These are phyloP conservation scores for Mycena filopes DNA, from an alignment of 768 basidiomycete genomes.

Conservation along the genomic window DNA sequence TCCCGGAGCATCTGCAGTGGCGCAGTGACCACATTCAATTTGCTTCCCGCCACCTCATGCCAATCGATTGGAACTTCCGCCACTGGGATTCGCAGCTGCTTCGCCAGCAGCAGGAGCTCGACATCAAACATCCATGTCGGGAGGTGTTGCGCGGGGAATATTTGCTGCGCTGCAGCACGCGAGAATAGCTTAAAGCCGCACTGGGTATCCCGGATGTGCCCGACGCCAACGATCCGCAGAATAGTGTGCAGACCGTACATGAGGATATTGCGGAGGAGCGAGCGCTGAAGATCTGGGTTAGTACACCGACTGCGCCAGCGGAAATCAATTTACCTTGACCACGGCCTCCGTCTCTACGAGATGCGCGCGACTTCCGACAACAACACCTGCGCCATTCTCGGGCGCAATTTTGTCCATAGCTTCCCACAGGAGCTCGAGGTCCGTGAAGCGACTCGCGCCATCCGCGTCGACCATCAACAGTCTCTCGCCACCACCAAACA, in stretches of 20 bases:
- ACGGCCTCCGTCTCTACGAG: constrained; percentile 93
- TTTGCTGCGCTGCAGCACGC: constrained; percentile 78
- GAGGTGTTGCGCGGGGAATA: constrained; percentile 90
- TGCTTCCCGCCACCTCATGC: constrained; percentile 95
- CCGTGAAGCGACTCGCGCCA: constrained; percentile 89
- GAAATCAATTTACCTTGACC: constrained; percentile 73
- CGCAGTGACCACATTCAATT: constrained; percentile 86
- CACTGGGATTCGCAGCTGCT: constrained; percentile 81
- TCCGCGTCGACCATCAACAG: constrained; percentile 96
- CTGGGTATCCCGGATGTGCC: constrained; percentile 93
- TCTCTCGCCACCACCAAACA: constrained; percentile 79
- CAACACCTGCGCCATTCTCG: constrained; percentile 64
- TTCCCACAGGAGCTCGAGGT: constrained; percentile 82
- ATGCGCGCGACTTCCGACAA: constrained; percentile 93
- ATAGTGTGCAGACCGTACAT: constrained; percentile 96
- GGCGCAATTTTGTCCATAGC: constrained; percentile 73
- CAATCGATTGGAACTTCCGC: constrained; percentile 90
- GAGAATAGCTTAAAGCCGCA: constrained; percentile 98
- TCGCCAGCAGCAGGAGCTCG: constrained; percentile 88
- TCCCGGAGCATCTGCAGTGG: constrained; percentile 92
- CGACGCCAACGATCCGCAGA: constrained; percentile 88
- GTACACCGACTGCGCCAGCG: constrained; percentile 9
- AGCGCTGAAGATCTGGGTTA: constrained; percentile 68
- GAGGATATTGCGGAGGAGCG: constrained; percentile 86
- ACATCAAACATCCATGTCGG: constrained; percentile 98